A percentile compares a stretch with the other conserved stretches of the same genome.
Conservation (phyloP, 768 basidiomycete genomes). For the Boletus sp. region DNA sequence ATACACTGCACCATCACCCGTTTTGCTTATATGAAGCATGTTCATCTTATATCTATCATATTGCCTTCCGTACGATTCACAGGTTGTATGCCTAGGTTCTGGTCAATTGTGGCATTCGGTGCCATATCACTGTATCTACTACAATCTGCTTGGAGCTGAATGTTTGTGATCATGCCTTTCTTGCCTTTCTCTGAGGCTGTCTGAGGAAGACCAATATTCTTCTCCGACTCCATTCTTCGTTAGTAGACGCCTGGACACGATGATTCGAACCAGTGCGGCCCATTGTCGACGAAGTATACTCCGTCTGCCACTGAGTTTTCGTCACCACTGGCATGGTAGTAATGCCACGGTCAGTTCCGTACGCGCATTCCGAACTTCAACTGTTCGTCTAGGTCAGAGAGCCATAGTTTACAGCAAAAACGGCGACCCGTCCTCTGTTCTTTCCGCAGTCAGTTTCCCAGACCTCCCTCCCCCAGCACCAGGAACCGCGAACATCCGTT, state of each 20-base stretch:
- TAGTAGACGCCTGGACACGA: background rate
- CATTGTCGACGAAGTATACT: background rate
- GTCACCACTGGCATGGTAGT: background rate
- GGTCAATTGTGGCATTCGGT: conserved; percentile 1
- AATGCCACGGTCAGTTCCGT: background rate
- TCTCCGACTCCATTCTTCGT: no score
- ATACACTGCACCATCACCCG: conserved; percentile 2
- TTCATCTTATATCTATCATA: conserved; percentile 18
- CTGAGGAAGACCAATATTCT: no score
- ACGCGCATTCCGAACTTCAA: conserved; percentile 34
- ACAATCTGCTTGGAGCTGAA: background rate
- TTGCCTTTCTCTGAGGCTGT: no score
- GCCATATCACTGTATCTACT: conserved; percentile 14
- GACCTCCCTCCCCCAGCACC: conserved; percentile 51
- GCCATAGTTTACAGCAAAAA: conserved; percentile 62
- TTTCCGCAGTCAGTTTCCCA: conserved; percentile 52
- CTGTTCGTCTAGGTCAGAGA: conserved; percentile 41
- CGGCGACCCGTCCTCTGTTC: conserved; percentile 63
- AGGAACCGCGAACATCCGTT: conserved; percentile 61
- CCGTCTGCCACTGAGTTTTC: background rate
- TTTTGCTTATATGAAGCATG: conserved; percentile 14
- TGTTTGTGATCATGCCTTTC: no score
- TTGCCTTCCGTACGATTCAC: conserved; percentile 4
- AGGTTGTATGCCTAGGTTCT: conserved; percentile 27
- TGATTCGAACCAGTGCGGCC: background rate